Evolutionary conservation across 352 stramenopile species (phyloP).

Genomic region (Thraustotheca clavata): DNA sequence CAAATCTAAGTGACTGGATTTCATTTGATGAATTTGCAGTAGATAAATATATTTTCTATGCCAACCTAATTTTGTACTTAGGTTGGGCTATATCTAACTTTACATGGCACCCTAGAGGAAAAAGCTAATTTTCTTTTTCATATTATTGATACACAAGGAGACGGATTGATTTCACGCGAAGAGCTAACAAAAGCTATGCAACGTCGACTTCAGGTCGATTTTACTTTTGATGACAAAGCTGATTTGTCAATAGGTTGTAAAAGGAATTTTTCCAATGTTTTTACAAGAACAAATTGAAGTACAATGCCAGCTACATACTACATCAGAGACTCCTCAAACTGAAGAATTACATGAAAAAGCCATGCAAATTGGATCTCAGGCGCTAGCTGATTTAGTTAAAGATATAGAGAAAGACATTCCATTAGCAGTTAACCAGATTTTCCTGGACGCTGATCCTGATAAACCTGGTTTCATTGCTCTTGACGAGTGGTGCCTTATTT

Average conservation of each 20-base stretch:
- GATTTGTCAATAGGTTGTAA: constrained; percentile 31
- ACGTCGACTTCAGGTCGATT: constrained; percentile 34
- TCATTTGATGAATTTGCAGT: constrained; percentile 72
- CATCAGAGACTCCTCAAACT: neutral
- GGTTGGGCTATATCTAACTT: constrained; percentile 66
- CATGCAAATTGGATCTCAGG: constrained; percentile 40
- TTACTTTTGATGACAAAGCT: neutral
- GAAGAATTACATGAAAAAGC: constrained; percentile 35
- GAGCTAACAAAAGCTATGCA: constrained; percentile 64
- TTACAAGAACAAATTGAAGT: constrained; percentile 60
- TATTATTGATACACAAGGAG: constrained; percentile 48
- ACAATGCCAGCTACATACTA: constrained; percentile 32
- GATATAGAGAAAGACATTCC: constrained; percentile 78
- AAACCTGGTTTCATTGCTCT: constrained; percentile 72
- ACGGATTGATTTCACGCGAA: constrained; percentile 72
- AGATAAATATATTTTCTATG: too few species aligned
- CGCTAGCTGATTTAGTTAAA: constrained; percentile 61
- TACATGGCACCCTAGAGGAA: constrained; percentile 67
- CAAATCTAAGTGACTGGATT: constrained; percentile 35
- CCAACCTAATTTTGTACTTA: neutral
- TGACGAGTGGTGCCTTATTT: constrained; percentile 46
- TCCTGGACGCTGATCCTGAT: constrained; percentile 61
- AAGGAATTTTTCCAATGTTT: constrained; percentile 66
- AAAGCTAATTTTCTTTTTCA: constrained; percentile 73
- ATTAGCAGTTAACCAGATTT: constrained; percentile 77